Evolutionary conservation across 768 basidiomycete species (phyloP), one percentile per base, ranked within the genome.

Genomic region (Lenzites betulinus): DNA sequence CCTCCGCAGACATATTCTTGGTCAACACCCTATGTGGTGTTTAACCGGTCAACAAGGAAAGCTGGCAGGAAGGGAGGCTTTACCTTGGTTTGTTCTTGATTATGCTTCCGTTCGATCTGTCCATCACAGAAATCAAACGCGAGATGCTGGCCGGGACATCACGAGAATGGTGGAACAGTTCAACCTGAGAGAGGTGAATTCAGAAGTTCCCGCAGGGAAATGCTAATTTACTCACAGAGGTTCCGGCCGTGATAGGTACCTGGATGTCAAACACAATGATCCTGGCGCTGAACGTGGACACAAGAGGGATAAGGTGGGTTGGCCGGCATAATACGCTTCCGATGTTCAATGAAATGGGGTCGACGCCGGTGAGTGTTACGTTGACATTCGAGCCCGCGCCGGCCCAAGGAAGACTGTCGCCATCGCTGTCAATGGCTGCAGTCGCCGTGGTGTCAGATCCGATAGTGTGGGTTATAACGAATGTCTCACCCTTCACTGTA

Each of bases 221-320:
- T 18, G 22, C 23, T n/a, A 46, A 26, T 28, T 3, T 15, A 64
- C 65, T 63, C 72, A 95, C 95, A 42, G 92, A 88, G 64, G 93
- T 81, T 41, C 97, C 97, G 1, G 85, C 80, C 12, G 88, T 93
- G 64, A 99, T 90, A 0, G 97, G 97, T 48, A 92, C 80, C 64
- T 90, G 84, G 15, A 96, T 83, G 70, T 99, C 97, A 70, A 99
- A 98, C 4, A 97, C 84, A 58, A 99, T 90, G 66, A 99, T 87
- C 62, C 93, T 86, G 6, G 95, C 94, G 7, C 79, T 85, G 73
- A 98, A 98, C 15, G 77, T 73, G 7, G 84, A 85, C 2, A 85
- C 90, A 25, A 98, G 78, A 2, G 90, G 90, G 20, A 97, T 87
- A 30, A 85, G 78, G 48, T 89, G 81, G 2, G 79, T 77, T 0